Conservation (phyloP, 106 monocot genomes). For the Posidonia australis region DNA sequence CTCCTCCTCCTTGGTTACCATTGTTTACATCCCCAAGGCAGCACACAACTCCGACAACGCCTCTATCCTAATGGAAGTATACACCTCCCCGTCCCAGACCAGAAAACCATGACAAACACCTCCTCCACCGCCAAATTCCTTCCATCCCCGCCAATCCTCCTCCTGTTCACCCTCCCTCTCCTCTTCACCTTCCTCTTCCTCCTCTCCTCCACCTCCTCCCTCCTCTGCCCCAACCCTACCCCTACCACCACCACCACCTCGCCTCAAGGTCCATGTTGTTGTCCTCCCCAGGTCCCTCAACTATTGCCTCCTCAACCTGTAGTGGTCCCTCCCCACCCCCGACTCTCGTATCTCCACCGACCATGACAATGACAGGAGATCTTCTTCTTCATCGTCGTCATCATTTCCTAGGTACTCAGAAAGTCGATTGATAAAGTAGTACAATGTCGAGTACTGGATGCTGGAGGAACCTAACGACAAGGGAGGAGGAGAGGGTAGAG, state of each 20-base stretch:
- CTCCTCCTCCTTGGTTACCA: no score
- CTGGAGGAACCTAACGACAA: slow-evolving; percentile 60
- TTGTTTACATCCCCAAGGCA: no score
- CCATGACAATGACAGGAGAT: slow-evolving; percentile 28
- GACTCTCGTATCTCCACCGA: slow-evolving; percentile 55
- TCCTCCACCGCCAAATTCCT: no score
- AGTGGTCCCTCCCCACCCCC: slow-evolving; percentile 58
- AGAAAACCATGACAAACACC: no score
- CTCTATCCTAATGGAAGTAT: no score
- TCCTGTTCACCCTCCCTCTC: slow-evolving; percentile 14
- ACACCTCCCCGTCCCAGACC: no score
- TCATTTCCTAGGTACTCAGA: slow-evolving; percentile 37
- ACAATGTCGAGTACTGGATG: slow-evolving; percentile 80
- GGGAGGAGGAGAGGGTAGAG: slow-evolving; percentile 3
- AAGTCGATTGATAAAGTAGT: slow-evolving; percentile 67
- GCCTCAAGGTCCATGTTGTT: slow-evolving; percentile 56
- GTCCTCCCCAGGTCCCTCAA: slow-evolving; percentile 61
- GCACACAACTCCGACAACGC: no score
- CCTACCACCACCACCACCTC: no score
- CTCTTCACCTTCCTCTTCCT: slow-evolving; percentile 2
- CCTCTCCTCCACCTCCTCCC: slow-evolving; percentile 5
- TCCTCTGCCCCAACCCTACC: neutral
- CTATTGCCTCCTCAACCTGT: slow-evolving; percentile 69
- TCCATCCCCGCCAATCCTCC: no score
- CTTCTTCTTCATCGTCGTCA: neutral